Base-by-base conservation (phyloP, 257 asterid species). In the Striga asiatica region DNA sequence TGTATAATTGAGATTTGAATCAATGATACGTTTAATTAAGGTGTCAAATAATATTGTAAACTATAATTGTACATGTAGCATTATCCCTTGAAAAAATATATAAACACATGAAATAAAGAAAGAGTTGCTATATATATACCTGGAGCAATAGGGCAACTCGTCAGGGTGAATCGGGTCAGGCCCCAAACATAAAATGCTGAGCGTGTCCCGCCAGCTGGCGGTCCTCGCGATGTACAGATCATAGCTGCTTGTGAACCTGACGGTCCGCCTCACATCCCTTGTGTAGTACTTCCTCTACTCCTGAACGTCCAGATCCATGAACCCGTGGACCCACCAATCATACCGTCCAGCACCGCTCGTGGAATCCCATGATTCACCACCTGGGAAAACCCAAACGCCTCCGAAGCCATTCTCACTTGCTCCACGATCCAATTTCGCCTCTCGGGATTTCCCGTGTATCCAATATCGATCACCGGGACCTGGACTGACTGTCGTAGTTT, bases 181-280 rank as follows among this genome's bases (percentile, higher is more conserved):
- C 54, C 66, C 76, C 5, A 74, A 11, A 19, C 57, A 65, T 7
- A 71, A 56, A 17, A 81, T 12, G 8, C 35, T n/a, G 17, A 76
- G 19, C 0, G 84, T 67, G 57, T 83, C 89, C 60, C 77, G 78
- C 94, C 94, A 81, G 34, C 54, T 78, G 5, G 94, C 84, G 7
- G 84, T 63, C 7, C 8, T 62, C 0, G 81, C 48, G 0, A 32
- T 50, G 29, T 65, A 73, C 54, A 83, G 47, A 58, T 76, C 89
- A 45, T 52, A 74, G 25, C 58, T 83, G 63, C 84, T 76, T 28
- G 20, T 41, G 31, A 59, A 78, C 17, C 34, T 54, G 0, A 80
- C 76, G 6, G 28, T 62, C 17, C 22, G 71, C 4, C 37, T 38
- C 0, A 0, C 1, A 50, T 81, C 87, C 2, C 94, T 64, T 2